A percentile compares a stretch with the other conserved stretches of the same genome.
These are phyloP conservation scores for Mortierella sp. DNA, from an alignment of 371 early-diverging fungal species.

Conservation along the genomic window DNA sequence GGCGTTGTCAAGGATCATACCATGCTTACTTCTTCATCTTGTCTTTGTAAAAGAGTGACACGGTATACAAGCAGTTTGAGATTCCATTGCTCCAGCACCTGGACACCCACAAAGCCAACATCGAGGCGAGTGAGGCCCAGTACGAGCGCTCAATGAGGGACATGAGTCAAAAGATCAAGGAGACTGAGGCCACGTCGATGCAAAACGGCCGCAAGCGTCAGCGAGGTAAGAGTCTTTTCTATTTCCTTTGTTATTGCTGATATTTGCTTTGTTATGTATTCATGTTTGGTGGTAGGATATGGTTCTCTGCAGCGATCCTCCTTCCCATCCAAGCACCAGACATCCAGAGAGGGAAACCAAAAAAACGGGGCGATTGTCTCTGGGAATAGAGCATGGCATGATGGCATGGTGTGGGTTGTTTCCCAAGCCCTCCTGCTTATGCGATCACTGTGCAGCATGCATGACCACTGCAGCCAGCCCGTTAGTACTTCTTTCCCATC, in stretches of 20 bases:
- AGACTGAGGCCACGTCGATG: constrained; percentile 62
- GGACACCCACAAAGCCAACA: constrained; percentile 59
- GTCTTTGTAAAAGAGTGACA: constrained; percentile 52
- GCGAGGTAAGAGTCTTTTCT: constrained; percentile 52
- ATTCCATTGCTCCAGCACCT: constrained; percentile 61
- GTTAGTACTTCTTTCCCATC: too few relatives aligned
- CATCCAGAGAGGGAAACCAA: too few relatives aligned
- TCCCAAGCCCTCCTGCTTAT: background rate
- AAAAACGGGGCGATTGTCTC: background rate
- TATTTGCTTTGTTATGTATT: background rate
- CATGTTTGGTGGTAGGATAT: background rate
- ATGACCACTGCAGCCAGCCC: background rate
- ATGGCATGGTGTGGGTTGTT: background rate
- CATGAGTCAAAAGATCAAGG: constrained; percentile 64
- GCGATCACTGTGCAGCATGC: background rate
- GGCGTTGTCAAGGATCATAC: background rate
- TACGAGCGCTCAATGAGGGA: constrained; percentile 59
- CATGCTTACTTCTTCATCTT: background rate
- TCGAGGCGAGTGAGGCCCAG: constrained; percentile 61
- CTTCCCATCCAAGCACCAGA: background rate
- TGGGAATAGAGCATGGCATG: background rate
- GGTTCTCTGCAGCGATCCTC: background rate
- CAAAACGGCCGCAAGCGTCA: constrained; percentile 60
- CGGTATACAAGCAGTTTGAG: constrained; percentile 61
- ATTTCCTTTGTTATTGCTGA: background rate